These are phyloP conservation scores for Phytophthora sp. DNA, from an alignment of 352 stramenopile genomes.

Conservation along the genomic window DNA sequence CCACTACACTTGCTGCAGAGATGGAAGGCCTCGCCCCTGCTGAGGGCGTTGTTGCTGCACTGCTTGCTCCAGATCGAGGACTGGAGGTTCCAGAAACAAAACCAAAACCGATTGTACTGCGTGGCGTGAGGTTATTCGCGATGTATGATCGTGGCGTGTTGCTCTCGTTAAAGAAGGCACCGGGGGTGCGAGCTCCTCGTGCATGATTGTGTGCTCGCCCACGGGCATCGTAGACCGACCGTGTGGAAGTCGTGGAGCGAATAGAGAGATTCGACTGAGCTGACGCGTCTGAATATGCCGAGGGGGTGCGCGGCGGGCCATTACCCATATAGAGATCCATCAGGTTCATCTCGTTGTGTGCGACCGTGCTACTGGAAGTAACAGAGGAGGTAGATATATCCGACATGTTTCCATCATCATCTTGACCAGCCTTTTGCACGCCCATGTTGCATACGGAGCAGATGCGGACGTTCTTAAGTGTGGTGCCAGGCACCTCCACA, in stretches of 20 bases:
- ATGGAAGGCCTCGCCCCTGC: conserved; percentile 36
- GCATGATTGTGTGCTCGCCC: conserved; percentile 30
- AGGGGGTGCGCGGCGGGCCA: conserved; percentile 66
- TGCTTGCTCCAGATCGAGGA: conserved; percentile 50
- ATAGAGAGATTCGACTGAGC: conserved; percentile 83
- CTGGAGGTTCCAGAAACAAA: conserved; percentile 47
- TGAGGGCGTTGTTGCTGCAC: conserved; percentile 39
- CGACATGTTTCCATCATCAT: conserved; percentile 61
- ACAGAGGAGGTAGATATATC: conserved; percentile 81
- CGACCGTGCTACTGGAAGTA: conserved; percentile 80
- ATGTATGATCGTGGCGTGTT: conserved; percentile 81
- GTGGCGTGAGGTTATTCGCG: conserved; percentile 69
- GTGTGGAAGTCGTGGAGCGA: conserved; percentile 71
- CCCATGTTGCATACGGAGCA: conserved; percentile 88
- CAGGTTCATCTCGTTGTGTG: conserved; percentile 87
- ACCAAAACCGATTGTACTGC: conserved; percentile 35
- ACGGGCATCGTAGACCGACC: conserved; percentile 58
- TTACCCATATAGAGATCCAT: conserved; percentile 79
- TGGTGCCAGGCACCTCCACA: conserved; percentile 83
- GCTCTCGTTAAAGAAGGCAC: conserved; percentile 61
- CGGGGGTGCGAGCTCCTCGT: conserved; percentile 29
- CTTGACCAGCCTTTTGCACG: conserved; percentile 62
- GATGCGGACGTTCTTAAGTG: conserved; percentile 83
- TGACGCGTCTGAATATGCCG: conserved; percentile 78
- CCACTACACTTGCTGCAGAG: conserved; percentile 43